A percentile compares a stretch with the other conserved stretches of the same genome.
Conservation (phyloP, 1,139 yeast genomes). For the Tardiomyces depauwii region DNA sequence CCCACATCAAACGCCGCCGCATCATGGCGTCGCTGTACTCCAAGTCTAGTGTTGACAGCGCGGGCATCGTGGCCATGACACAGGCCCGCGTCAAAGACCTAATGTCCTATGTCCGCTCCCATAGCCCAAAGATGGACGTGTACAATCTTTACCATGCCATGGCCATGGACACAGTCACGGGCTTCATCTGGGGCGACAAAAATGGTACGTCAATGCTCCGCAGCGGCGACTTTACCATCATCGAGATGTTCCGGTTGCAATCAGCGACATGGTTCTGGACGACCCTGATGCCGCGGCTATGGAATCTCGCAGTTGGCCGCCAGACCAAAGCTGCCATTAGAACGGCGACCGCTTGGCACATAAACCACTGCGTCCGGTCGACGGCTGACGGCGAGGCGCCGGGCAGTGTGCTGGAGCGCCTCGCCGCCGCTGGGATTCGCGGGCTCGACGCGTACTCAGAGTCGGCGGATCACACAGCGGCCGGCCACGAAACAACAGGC, state of each 20-base stretch:
- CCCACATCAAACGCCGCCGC: constrained; percentile 35
- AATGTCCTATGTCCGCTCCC: constrained; percentile 12
- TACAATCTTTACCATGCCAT: constrained; percentile 53
- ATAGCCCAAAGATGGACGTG: constrained; percentile 34
- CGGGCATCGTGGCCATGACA: constrained; percentile 22
- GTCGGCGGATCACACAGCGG: constrained; percentile 42
- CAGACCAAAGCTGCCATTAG: constrained; percentile 31
- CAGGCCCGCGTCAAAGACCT: constrained; percentile 20
- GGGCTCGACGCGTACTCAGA: constrained; percentile 34
- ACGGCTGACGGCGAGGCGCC: not conserved
- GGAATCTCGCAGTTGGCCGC: constrained; percentile 39
- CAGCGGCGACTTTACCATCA: constrained; percentile 14
- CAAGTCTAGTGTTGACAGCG: constrained; percentile 20
- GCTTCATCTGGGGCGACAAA: constrained; percentile 46
- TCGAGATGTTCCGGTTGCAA: constrained; percentile 36
- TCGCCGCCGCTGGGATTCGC: constrained; percentile 17
- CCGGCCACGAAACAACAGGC: constrained; percentile 75
- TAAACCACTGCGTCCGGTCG: constrained; percentile 29
- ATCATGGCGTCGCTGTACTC: constrained; percentile 17
- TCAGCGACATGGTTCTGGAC: constrained; percentile 65
- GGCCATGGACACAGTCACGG: constrained; percentile 61
- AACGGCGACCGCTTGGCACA: constrained; percentile 42
- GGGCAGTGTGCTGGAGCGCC: constrained; percentile 7
- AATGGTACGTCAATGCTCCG: constrained; percentile 23
- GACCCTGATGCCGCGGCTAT: constrained; percentile 46